Conservation (phyloP, 345 rosid genomes). For the Passiflora organensis region DNA sequence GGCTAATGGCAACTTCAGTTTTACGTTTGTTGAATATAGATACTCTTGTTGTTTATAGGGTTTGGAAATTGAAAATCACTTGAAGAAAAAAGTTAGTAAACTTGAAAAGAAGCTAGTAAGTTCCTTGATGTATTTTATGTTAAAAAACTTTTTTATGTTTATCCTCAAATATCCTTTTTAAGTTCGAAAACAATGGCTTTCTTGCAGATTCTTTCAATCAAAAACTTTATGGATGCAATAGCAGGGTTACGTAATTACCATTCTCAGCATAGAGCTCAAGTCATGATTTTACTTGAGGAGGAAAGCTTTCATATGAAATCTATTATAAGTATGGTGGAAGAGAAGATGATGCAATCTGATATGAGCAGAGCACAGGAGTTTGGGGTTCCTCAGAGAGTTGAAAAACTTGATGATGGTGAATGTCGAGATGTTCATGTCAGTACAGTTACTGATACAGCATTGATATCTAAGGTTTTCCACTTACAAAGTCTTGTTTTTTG, state of each 20-base stretch:
- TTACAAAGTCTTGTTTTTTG: background rate
- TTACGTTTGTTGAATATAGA: background rate
- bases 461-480: conserved; percentile 29
- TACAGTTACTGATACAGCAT: conserved; percentile 31
- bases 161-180: conserved; percentile 2
- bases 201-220: conserved; percentile 52
- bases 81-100: conserved; percentile 68
- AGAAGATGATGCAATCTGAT: conserved; percentile 36
- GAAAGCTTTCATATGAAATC: conserved; percentile 49
- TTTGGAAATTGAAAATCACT: conserved; percentile 89
- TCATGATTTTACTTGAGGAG: conserved; percentile 55
- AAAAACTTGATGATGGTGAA: conserved; percentile 46
- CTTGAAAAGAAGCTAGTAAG: conserved; percentile 81
- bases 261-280: conserved; percentile 50
- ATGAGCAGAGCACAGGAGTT: conserved; percentile 25
- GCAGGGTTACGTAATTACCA: conserved; percentile 47
- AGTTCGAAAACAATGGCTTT: conserved; percentile 21
- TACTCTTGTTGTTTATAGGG: conserved; percentile 48
- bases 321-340: conserved; percentile 38
- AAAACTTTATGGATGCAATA: conserved; percentile 45
- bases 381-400: conserved; percentile 27
- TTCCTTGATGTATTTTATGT: conserved; percentile 11
- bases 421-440: conserved; percentile 52
- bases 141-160: background rate
- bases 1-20: background rate